Conservation (phyloP, 2,329 filamentous ascomycete species). For the Hirsutella thompsonii region DNA sequence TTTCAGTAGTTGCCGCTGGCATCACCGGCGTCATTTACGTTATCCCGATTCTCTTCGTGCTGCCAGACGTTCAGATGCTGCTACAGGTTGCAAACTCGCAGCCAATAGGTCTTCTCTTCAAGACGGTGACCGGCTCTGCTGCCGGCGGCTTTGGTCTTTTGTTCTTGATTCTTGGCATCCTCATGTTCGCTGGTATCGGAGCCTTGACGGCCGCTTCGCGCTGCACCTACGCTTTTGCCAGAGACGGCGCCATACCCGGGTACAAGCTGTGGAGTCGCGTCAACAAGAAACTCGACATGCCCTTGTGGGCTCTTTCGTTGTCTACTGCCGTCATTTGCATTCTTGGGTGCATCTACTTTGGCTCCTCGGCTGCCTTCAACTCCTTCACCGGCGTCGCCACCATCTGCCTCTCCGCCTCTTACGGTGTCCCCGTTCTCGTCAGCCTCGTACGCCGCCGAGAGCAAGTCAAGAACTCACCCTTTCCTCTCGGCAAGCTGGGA, state of each 20-base stretch:
- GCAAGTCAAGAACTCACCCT: slow-evolving; percentile 52
- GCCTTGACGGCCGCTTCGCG: slow-evolving; percentile 62
- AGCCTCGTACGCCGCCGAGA: slow-evolving; percentile 53
- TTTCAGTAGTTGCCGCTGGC: slow-evolving; percentile 51
- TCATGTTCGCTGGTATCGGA: slow-evolving; percentile 64
- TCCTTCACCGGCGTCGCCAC: slow-evolving; percentile 71
- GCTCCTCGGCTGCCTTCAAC: slow-evolving; percentile 64
- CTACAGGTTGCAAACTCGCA: slow-evolving; percentile 57
- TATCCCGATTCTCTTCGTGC: slow-evolving; percentile 62
- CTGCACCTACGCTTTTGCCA: slow-evolving; percentile 64
- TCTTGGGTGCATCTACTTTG: slow-evolving; percentile 68
- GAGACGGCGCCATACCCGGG: slow-evolving; percentile 62
- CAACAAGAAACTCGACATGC: slow-evolving; percentile 53
- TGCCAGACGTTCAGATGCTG: slow-evolving; percentile 53
- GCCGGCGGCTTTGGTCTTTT: slow-evolving; percentile 63
- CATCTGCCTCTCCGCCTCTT: slow-evolving; percentile 64
- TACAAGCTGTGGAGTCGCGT: slow-evolving; percentile 54
- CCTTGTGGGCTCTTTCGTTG: slow-evolving; percentile 55
- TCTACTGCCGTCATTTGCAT: slow-evolving; percentile 57
- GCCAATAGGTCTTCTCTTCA: slow-evolving; percentile 65
- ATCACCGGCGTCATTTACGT: slow-evolving; percentile 52
- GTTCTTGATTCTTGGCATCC: slow-evolving; percentile 63
- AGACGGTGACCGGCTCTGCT: slow-evolving; percentile 58
- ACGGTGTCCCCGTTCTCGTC: slow-evolving; percentile 64
- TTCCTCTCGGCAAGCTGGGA: slow-evolving; percentile 57